Evolutionary conservation across 2,329 filamentous ascomycete genomes (phyloP), one percentile per base, ranked within the genome.

Genomic region (Waltergamsia citrina): DNA sequence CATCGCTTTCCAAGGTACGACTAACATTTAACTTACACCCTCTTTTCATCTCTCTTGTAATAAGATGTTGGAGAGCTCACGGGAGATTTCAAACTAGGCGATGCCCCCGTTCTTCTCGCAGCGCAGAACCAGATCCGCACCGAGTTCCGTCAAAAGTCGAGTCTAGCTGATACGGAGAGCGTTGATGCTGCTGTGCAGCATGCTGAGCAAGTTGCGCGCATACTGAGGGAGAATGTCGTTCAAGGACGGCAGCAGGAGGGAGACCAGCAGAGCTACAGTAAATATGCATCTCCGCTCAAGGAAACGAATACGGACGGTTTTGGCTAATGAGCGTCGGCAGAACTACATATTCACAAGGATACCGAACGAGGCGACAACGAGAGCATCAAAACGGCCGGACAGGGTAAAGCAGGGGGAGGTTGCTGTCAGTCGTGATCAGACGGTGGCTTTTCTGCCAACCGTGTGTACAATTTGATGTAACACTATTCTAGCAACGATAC

Each of bases 331-430:
- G 38, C 33, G 36, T 16, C 16, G 25, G 22, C 45, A 95, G 87
- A 82, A 53, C 63, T 96, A 37, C 73, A 81, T 33, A 95, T 98
- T 59, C 92, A 96, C 56, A 74, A 94, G 40, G 66, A 94, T 43
- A 98, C 82, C 20, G 90, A 98, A 58, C 71, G 85, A 43, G 87
- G 92, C 35, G 84, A 96, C 60, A 98, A 98, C 52, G 87, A 95
- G 47, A 85, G 81, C 22, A 76, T 95, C 49, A 93, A 88, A 59
- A 65, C 76, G 33, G 69, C 70, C 3, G 66, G 60, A 39, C 54
- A 41, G 2, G 51, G 50, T 25, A 38, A 33, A 7, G 28, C 25
- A 15, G 43, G 49, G 7, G 50, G 53, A 15, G 54, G 56, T 10
- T 57, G 59, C 35, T 51, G 52, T 23, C 43, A 49, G 15, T 38